Percentiles rank a stretch among this genome's conserved stretches.
These are phyloP conservation scores for Gremmenia infestans DNA, from an alignment of 2,329 filamentous ascomycete species.

Conservation along the genomic window DNA sequence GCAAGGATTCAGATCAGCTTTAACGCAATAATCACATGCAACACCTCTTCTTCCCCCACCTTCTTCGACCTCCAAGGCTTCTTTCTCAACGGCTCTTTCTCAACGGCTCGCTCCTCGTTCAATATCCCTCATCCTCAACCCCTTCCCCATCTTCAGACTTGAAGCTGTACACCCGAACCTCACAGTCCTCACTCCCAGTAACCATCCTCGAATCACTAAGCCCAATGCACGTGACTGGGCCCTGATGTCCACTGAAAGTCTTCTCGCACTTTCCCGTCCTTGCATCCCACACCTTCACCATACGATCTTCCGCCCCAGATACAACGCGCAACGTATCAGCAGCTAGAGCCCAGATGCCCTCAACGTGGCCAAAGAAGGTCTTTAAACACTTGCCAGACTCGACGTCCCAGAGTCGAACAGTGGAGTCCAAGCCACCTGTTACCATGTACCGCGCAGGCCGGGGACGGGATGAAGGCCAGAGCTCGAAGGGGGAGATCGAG, in stretches of 20 bases:
- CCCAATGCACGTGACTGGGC: conserved; percentile 88
- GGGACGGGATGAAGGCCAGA: conserved; percentile 63
- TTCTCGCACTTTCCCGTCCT: conserved; percentile 85
- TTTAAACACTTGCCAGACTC: conserved; percentile 75
- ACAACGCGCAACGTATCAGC: conserved; percentile 86
- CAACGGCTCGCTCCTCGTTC: no score
- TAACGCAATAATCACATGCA: no score
- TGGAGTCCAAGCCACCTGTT: conserved; percentile 85
- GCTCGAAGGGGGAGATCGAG: conserved; percentile 26
- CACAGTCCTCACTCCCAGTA: conserved; percentile 89
- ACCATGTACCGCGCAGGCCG: conserved; percentile 87
- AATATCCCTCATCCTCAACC: background rate
- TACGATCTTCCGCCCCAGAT: conserved; percentile 85
- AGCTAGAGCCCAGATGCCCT: conserved; percentile 90
- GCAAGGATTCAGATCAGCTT: no score
- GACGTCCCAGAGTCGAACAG: conserved; percentile 89
- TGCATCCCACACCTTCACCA: conserved; percentile 95
- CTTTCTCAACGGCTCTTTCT: no score
- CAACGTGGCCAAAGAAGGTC: conserved; percentile 94
- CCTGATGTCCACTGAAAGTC: conserved; percentile 85
- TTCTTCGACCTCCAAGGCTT: no score
- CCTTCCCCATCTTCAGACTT: conserved; percentile 21
- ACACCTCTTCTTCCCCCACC: no score
- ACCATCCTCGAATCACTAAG: conserved; percentile 86
- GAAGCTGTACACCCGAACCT: conserved; percentile 81